These are phyloP conservation scores for Podospora comata DNA, from an alignment of 495 filamentous ascomycete genomes.

Conservation along the genomic window DNA sequence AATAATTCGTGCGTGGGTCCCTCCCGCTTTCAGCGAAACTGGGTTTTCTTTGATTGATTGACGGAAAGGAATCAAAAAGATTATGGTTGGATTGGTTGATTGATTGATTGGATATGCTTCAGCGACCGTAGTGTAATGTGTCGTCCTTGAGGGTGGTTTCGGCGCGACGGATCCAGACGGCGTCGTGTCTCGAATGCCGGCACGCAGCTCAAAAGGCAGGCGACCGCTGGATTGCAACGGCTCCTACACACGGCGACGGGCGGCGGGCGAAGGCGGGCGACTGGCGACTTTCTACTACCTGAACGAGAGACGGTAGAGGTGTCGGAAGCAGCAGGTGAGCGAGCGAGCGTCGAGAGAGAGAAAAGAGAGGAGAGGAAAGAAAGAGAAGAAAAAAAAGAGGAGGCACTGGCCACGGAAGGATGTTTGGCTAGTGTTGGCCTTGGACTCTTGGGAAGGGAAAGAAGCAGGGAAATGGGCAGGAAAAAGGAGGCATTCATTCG, in stretches of 20 bases:
- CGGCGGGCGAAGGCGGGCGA: not conserved
- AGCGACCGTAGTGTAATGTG: not conserved
- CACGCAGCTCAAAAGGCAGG: not conserved
- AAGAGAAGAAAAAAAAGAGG: conserved; percentile 27
- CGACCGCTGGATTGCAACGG: conserved; percentile 15
- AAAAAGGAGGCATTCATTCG: conserved; percentile 35
- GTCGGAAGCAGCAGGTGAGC: conserved; percentile 1
- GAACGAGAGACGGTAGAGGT: conserved; percentile 29
- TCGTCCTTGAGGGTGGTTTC: not conserved
- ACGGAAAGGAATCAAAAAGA: not conserved
- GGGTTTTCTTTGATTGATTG: not conserved
- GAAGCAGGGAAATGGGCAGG: conserved; percentile 29
- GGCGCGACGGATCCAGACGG: conserved; percentile 3
- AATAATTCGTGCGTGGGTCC: not conserved
- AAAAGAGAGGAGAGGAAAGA: conserved; percentile 19
- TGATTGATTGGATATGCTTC: too few relatives aligned
- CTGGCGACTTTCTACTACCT: conserved; percentile 6
- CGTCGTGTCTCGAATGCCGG: conserved; percentile 21
- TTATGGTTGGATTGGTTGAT: too few relatives aligned
- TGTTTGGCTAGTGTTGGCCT: not conserved
- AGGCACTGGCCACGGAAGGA: conserved; percentile 25
- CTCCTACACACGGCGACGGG: conserved; percentile 15
- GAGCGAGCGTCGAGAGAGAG: conserved; percentile 7
- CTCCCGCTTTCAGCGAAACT: conserved; percentile 12
- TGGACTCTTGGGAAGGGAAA: conserved; percentile 21